Percentiles rank a stretch among this genome's conserved stretches.
Evolutionary conservation across 1,139 yeast genomes (phyloP).

Genomic region (Nakaseomyces bracarensis): DNA sequence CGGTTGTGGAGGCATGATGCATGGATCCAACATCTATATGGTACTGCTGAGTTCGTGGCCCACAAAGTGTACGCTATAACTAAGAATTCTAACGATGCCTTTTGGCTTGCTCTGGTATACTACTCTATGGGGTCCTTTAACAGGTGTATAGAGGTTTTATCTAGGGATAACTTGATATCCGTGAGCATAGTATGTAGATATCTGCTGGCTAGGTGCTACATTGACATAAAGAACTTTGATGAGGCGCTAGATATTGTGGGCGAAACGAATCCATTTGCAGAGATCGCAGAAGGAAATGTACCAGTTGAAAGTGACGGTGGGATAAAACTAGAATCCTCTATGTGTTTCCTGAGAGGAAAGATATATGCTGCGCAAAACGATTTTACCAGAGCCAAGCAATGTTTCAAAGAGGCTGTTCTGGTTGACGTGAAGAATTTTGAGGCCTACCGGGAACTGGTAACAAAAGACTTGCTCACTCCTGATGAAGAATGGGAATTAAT

Average conservation of each 20-base stretch:
- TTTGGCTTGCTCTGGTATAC: conserved; percentile 91
- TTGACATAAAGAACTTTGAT: conserved; percentile 73
- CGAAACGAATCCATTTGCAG: conserved; percentile 64
- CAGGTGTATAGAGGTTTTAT: conserved; percentile 62
- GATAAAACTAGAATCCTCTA: conserved; percentile 74
- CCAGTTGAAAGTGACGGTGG: conserved; percentile 51
- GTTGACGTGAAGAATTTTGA: conserved; percentile 92
- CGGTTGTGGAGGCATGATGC: conserved; percentile 95
- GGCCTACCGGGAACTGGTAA: conserved; percentile 74
- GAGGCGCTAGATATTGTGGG: conserved; percentile 86
- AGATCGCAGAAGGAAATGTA: conserved; percentile 13
- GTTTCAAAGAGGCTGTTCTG: conserved; percentile 76
- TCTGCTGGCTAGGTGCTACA: conserved; percentile 66
- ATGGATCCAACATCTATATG: conserved; percentile 81
- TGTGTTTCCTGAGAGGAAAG: conserved; percentile 79
- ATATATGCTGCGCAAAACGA: conserved; percentile 78
- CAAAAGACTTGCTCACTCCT: conserved; percentile 72
- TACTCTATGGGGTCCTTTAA: conserved; percentile 63
- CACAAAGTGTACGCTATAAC: conserved; percentile 74
- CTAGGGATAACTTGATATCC: conserved; percentile 36
- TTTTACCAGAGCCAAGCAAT: conserved; percentile 78
- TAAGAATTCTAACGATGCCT: conserved; percentile 85
- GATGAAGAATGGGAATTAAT: conserved; percentile 82
- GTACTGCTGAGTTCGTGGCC: conserved; percentile 86
- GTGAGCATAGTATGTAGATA: conserved; percentile 67